Evolutionary conservation across 192 early-diverging fungal genomes (phyloP).

Genomic region (Backusella tuberculispora): DNA sequence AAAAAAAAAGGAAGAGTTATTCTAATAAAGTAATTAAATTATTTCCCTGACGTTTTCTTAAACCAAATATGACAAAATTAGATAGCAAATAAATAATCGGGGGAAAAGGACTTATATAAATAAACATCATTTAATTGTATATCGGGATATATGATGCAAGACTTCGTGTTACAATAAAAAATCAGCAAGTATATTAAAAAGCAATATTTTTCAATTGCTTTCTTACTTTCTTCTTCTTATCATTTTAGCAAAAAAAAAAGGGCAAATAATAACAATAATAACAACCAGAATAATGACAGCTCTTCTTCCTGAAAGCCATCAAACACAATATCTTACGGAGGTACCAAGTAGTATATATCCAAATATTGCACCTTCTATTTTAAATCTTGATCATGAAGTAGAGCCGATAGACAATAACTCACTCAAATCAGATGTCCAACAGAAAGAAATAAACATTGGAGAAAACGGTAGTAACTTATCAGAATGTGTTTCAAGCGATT

Average conservation of each 20-base stretch:
- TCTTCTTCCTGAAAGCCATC: not conserved
- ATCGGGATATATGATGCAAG: conserved; percentile 6
- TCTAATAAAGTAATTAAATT: not conserved
- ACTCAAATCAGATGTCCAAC: not conserved
- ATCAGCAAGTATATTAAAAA: not conserved
- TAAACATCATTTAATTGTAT: conserved; percentile 16
- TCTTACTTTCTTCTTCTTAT: not conserved
- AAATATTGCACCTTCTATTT: not conserved
- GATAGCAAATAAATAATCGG: conserved; percentile 4
- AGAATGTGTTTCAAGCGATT: not conserved
- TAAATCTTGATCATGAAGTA: not conserved
- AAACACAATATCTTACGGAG: not conserved
- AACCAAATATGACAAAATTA: not conserved
- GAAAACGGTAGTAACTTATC: not conserved
- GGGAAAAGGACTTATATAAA: not conserved
- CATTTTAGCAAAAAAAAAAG: not conserved
- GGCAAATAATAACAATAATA: not conserved
- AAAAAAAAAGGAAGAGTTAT: not conserved
- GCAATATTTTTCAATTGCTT: not conserved
- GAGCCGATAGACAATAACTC: not conserved
- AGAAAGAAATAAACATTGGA: not conserved
- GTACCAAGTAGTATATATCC: not conserved
- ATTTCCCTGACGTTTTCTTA: not conserved
- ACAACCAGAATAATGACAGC: not conserved
- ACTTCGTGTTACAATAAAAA: not conserved